A percentile compares a stretch with the other conserved stretches of the same genome.
Conservation (phyloP, 352 stramenopile species). For the Thalassiosira oceanica region DNA sequence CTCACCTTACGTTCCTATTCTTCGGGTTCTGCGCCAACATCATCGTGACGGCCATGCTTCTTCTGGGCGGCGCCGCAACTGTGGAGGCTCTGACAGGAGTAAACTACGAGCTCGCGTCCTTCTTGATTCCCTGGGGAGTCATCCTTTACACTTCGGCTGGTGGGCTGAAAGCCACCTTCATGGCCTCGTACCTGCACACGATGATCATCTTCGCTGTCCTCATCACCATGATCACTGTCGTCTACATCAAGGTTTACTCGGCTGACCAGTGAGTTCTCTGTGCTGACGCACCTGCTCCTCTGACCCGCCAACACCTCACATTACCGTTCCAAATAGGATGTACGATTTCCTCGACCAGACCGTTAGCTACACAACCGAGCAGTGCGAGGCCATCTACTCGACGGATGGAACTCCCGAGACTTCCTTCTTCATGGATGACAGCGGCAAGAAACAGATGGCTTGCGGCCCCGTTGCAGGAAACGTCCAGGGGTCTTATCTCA, state of each 20-base stretch:
- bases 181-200: conserved; percentile 83
- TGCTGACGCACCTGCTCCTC: no score
- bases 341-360: conserved; percentile 75
- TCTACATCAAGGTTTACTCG: conserved; percentile 82
- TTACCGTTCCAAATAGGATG: no score
- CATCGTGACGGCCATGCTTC: conserved; percentile 85
- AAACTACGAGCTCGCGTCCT: conserved; percentile 76
- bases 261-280: no score
- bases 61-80: conserved; percentile 83
- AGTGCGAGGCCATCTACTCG: conserved; percentile 68
- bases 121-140: conserved; percentile 84
- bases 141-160: conserved; percentile 83
- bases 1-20: conserved; percentile 84
- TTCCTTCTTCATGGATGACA: conserved; percentile 53
- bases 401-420: conserved; percentile 33
- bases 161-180: conserved; percentile 83
- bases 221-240: conserved; percentile 82
- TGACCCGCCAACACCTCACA: no score
- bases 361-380: conserved; percentile 55
- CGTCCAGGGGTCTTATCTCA: conserved; percentile 79
- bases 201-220: conserved; percentile 82
- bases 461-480: conserved; percentile 80
- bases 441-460: conserved; percentile 51
- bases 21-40: conserved; percentile 82
- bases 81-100: conserved; percentile 84